Base-by-base conservation (phyloP, 106 monocot genomes). In the Acanthochlamys bracteata region DNA sequence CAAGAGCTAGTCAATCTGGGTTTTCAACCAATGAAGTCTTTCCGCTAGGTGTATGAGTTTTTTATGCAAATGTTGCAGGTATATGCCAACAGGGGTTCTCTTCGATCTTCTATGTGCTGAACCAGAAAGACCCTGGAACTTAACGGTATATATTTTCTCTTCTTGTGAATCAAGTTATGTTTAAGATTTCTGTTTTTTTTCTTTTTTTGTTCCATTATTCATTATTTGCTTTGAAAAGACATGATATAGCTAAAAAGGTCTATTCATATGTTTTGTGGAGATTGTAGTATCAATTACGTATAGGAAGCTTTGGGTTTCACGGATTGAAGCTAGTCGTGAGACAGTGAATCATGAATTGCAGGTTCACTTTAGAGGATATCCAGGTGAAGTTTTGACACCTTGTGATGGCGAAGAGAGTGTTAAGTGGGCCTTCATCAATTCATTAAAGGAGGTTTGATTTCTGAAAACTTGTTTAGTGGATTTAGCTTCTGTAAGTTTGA, bases 291-390 rank as follows among this genome's bases (percentile, higher is more conserved):
- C n/a, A n/a, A n/a, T n/a, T n/a, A n/a, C n/a, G n/a, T n/a, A n/a
- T n/a, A n/a, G n/a, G n/a, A n/a, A n/a, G n/a, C n/a, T n/a, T n/a
- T n/a, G n/a, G n/a, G n/a, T 51, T 16, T 4, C 21, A 46, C 39
- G 56, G 57, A 45, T 41, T 14, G 33, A 21, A 40, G 42, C 14
- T 15, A n/a, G n/a, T n/a, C n/a, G n/a, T n/a, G n/a, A n/a, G n/a
- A n/a, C n/a, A n/a, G n/a, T n/a, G n/a, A n/a, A n/a, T n/a, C n/a
- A 10, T 42, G n/a, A 58, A 55, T 63, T 43, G 65, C 74, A 95
- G 94, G 86, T 90, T 75, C 94, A 95, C 78, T 95, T 95, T 79
- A 95, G 94, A 76, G 90, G 84, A 58, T 69, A 82, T 73, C 84
- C 94, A 9, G 72, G 75, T 39, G 94, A 95, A 42, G 25, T 77